Base-by-base conservation (phyloP, 805 yeast species). In the Myxozyma vanderwaltii region DNA sequence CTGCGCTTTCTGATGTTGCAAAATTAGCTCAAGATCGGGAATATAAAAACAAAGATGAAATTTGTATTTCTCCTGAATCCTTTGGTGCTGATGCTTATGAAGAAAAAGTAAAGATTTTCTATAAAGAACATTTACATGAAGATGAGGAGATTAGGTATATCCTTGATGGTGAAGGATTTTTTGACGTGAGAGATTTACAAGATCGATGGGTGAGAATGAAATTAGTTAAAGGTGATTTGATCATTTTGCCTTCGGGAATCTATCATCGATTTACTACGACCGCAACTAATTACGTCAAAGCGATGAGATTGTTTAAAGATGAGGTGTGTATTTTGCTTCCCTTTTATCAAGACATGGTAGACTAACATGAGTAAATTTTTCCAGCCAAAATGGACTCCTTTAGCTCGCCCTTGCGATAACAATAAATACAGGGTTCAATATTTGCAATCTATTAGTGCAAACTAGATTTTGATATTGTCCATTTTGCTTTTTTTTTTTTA, bases 61-160 rank as follows among this genome's bases (percentile, higher is more conserved):
- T 92, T 27, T 76, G 75, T 19, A 79, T 91, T 53, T 81, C 84
- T 29, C 80, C 82, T 29, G 80, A 74, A 2, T 78, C 87, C 0
- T 83, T 90, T 70, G 82, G 83, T 38, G 50, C 53, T 8, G 86
- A 82, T 54, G 85, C 82, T 0, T 82, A 88, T 68, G 78, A 82
- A 64, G 77, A 76, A 51, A 89, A 90, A 72, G 78, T 92, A 72
- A 77, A 81, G 63, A 80, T 75, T 44, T 66, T 66, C 35, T 66
- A 66, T 41, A 54, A 61, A 31, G 65, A 62, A 56, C 99, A 92
- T 73, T 78, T 90, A 54, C 99, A 92, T 71, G 98, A 92, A 71
- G 99, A 92, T 71, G 99, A 92, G 75, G 99, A 92, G 76, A 92
- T 92, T 71, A 79, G 99, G 65, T 92, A 91, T 74, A 83, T 91